These are phyloP conservation scores for Trichaptum fuscoviolaceum DNA, from an alignment of 768 basidiomycete genomes.

Conservation along the genomic window DNA sequence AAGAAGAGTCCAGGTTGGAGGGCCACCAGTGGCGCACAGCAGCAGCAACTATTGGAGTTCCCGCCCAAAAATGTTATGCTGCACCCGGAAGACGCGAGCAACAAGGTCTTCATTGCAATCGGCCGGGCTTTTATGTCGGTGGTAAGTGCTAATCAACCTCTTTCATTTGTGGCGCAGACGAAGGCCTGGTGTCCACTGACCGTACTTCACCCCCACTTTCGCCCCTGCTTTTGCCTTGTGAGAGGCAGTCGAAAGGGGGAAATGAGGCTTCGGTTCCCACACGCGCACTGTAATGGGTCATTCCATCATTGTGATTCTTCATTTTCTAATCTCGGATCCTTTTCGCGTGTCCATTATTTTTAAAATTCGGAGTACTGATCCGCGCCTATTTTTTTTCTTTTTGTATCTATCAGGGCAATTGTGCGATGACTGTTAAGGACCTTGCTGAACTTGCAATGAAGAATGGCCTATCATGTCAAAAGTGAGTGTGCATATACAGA, in stretches of 20 bases:
- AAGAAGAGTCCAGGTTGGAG: background rate
- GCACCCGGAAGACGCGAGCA: conserved; percentile 68
- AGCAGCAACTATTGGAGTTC: conserved; percentile 28
- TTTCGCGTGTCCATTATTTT: background rate
- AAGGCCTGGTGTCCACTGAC: background rate
- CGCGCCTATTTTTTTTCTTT: background rate
- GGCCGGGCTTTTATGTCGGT: conserved; percentile 70
- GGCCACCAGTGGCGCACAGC: background rate
- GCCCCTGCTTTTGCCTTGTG: background rate
- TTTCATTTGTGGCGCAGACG: background rate
- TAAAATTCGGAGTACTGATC: background rate
- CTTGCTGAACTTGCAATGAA: conserved; percentile 65
- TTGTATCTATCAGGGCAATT: conserved; percentile 50
- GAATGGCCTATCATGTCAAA: conserved; percentile 68
- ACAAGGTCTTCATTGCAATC: conserved; percentile 69
- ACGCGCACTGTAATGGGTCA: background rate
- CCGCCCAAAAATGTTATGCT: conserved; percentile 61
- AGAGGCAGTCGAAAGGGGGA: background rate
- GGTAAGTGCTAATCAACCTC: conserved; percentile 36
- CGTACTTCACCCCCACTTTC: background rate
- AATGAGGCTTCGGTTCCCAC: background rate
- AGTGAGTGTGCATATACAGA: conserved; percentile 39
- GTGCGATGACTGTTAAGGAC: conserved; percentile 84
- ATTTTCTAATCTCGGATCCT: background rate
- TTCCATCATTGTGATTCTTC: background rate